A percentile compares a stretch with the other conserved stretches of the same genome.
phyloP scores from a whole-genome alignment of 352 stramenopile species.

The Phytophthora tubulina region DNA sequence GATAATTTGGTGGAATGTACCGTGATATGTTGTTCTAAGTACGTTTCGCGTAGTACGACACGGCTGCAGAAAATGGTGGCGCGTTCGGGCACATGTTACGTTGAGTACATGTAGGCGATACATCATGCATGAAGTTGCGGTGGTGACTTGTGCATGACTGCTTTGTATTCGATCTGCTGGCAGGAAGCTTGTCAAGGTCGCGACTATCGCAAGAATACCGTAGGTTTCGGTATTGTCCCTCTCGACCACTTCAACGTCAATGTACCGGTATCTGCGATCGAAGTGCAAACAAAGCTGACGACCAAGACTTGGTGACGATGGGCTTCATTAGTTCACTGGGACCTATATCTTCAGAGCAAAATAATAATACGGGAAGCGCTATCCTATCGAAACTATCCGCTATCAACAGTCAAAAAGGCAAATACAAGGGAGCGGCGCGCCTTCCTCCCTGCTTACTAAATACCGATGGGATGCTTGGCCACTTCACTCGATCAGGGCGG shows the following conservation, averaged over 20 bases:
- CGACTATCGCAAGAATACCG: background rate
- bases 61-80: too few species aligned
- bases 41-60: background rate
- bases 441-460: slow-evolving; percentile 47
- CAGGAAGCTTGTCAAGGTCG: background rate
- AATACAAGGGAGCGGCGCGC: slow-evolving; percentile 34
- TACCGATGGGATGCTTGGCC: slow-evolving; percentile 38
- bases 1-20: background rate
- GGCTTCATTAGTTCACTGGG: slow-evolving; percentile 19
- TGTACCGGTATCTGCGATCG: too few species aligned
- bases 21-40: background rate
- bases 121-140: background rate
- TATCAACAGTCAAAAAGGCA: slow-evolving; percentile 44
- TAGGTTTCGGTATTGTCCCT: background rate
- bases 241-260: slow-evolving; percentile 1
- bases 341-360: slow-evolving; percentile 33
- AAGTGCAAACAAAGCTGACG: too few species aligned
- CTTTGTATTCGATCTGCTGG: background rate
- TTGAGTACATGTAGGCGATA: too few species aligned
- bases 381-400: slow-evolving; percentile 42
- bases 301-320: background rate
- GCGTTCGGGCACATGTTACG: too few species aligned
- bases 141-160: background rate
- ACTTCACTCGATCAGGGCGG: slow-evolving; percentile 27
- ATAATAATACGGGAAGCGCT: slow-evolving; percentile 43